Conservation (phyloP, 2,329 filamentous ascomycete genomes). For the Arthrobotrys conoides region DNA sequence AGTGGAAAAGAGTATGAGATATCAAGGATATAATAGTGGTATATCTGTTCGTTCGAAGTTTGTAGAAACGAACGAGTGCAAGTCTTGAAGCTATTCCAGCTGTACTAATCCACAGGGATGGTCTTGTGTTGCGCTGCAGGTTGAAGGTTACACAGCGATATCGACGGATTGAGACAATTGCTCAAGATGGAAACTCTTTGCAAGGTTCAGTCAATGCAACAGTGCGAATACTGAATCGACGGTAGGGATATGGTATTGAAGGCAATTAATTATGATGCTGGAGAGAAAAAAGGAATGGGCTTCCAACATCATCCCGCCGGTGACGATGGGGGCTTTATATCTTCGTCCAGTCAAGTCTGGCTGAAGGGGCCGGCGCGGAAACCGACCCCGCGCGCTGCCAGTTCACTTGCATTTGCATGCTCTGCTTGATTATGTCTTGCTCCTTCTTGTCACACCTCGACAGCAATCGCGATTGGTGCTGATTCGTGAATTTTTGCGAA, state of each 20-base stretch:
- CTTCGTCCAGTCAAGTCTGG: conserved; percentile 1
- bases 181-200: conserved; percentile 1
- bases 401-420: conserved; percentile 8
- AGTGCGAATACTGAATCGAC: no score
- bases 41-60: not conserved
- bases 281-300: not conserved
- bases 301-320: not conserved
- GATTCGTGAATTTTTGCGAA: conserved; percentile 8
- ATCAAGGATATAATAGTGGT: not conserved
- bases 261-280: not conserved
- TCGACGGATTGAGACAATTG: conserved; percentile 28
- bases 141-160: conserved; percentile 17
- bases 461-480: conserved; percentile 18
- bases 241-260: not conserved
- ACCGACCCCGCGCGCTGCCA: conserved; percentile 16
- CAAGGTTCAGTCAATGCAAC: not conserved
- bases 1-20: not conserved
- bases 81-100: no score
- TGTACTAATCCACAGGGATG: no score
- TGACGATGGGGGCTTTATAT: conserved; percentile 30
- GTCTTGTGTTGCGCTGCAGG: conserved; percentile 9
- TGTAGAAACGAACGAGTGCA: not conserved
- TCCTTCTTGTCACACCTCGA: conserved; percentile 20
- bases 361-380: conserved; percentile 13
- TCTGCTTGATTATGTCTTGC: not conserved